Evolutionary conservation across 345 rosid species (phyloP).

Genomic region (Psidium friedrichsthalianum): DNA sequence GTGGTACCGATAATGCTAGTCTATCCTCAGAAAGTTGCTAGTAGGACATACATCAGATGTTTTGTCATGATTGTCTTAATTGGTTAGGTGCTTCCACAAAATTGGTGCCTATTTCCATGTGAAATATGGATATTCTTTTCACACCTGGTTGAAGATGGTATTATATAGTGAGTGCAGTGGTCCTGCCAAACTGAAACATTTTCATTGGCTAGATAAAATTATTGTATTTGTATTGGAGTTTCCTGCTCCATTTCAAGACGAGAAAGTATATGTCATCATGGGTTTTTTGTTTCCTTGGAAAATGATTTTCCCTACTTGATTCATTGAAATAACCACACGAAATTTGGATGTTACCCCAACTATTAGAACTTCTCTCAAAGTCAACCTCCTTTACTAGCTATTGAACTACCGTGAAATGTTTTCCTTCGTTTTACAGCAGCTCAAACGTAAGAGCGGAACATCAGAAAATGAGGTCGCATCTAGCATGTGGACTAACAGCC

Average conservation of each 20-base stretch:
- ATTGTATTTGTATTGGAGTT: background rate
- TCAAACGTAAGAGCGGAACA: constrained; percentile 44
- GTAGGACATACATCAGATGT: background rate
- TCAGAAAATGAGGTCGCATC: constrained; percentile 31
- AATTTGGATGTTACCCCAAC: background rate
- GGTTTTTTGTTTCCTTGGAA: background rate
- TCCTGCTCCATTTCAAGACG: background rate
- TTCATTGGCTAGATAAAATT: background rate
- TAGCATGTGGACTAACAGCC: constrained; percentile 29
- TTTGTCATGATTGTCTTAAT: background rate
- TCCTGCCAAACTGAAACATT: background rate
- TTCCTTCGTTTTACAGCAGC: constrained; percentile 26
- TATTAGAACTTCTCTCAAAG: background rate
- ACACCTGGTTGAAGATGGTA: background rate
- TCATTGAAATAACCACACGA: background rate
- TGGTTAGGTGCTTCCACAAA: background rate
- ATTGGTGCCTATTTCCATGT: background rate
- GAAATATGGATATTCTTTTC: background rate
- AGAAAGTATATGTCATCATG: background rate
- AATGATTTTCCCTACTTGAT: background rate
- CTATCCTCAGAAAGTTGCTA: background rate
- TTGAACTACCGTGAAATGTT: background rate
- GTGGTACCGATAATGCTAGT: background rate
- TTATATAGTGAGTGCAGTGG: background rate
- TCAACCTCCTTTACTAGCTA: background rate